A percentile compares a stretch with the other conserved stretches of the same genome.
These are phyloP conservation scores for Pyrus pyrifolia DNA, from an alignment of 306 rosid species.

Conservation along the genomic window DNA sequence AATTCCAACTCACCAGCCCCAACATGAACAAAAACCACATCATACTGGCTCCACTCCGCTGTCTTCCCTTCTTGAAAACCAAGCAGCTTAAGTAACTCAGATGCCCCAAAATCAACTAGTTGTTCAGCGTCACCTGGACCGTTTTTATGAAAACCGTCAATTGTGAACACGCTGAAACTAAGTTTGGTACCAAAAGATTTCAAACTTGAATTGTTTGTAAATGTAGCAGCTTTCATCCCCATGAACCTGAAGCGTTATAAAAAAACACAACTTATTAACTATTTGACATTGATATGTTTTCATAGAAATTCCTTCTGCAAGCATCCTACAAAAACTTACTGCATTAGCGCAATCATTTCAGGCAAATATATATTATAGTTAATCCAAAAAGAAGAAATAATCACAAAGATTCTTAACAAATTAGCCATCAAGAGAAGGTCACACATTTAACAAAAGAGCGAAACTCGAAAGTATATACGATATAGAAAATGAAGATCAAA, in stretches of 20 bases:
- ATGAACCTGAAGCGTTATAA: slow-evolving; percentile 58
- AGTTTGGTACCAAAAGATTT: slow-evolving; percentile 56
- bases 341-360: background rate
- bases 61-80: slow-evolving; percentile 71
- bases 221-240: slow-evolving; percentile 87
- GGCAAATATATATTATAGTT: background rate
- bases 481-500: background rate
- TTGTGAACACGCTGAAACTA: slow-evolving; percentile 43
- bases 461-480: background rate
- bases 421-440: background rate
- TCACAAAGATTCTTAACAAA: background rate
- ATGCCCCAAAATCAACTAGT: slow-evolving; percentile 26
- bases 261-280: slow-evolving; percentile 3
- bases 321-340: slow-evolving; percentile 36
- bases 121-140: background rate
- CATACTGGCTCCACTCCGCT: slow-evolving; percentile 43
- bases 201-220: slow-evolving; percentile 56
- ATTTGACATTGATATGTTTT: background rate
- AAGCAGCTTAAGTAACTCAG: slow-evolving; percentile 60
- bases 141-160: slow-evolving; percentile 33
- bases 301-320: slow-evolving; percentile 1
- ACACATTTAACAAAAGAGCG: background rate
- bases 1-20: slow-evolving; percentile 61
- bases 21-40: slow-evolving; percentile 66
- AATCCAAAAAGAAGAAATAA: background rate